A percentile compares a stretch with the other conserved stretches of the same genome.
Conservation (phyloP, 805 yeast species). For the Candida silvatica region DNA sequence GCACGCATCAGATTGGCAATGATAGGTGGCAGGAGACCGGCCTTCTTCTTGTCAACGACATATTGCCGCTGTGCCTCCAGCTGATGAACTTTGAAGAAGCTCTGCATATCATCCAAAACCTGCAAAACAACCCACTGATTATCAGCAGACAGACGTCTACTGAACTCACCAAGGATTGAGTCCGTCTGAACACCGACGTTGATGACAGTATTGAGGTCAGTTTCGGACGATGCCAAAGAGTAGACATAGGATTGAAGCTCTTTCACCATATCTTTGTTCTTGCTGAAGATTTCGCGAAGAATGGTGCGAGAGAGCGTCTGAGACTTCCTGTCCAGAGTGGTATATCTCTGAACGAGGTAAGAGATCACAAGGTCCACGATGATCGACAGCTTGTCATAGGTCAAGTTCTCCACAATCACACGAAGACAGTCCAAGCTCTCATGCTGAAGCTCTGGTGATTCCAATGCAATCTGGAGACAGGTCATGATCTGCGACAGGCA, state of each 20-base stretch:
- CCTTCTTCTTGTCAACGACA: constrained; percentile 26
- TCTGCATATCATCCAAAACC: constrained; percentile 54
- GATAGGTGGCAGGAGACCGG: constrained; percentile 32
- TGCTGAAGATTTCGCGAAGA: constrained; percentile 27
- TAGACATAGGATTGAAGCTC: constrained; percentile 44
- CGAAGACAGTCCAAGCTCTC: constrained; percentile 65
- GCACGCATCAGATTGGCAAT: constrained; percentile 47
- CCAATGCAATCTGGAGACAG: constrained; percentile 74
- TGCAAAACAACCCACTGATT: constrained; percentile 68
- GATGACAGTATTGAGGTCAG: constrained; percentile 23
- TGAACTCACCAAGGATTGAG: constrained; percentile 41
- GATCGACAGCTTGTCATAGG: constrained; percentile 48
- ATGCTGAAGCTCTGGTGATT: constrained; percentile 47
- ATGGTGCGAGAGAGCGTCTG: constrained; percentile 44
- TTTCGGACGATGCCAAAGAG: constrained; percentile 36
- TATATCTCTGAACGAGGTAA: constrained; percentile 63
- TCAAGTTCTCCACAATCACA: constrained; percentile 47
- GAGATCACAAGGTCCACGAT: constrained; percentile 71
- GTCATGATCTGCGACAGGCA: constrained; percentile 80
- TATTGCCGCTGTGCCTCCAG: constrained; percentile 36
- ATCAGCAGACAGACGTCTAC: constrained; percentile 48
- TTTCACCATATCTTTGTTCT: constrained; percentile 25
- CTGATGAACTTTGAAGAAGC: constrained; percentile 44
- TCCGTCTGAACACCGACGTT: constrained; percentile 13
- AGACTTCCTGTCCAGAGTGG: constrained; percentile 37